phyloP scores from a whole-genome alignment of 768 basidiomycete species.

The Pisolithus tinctorius region DNA sequence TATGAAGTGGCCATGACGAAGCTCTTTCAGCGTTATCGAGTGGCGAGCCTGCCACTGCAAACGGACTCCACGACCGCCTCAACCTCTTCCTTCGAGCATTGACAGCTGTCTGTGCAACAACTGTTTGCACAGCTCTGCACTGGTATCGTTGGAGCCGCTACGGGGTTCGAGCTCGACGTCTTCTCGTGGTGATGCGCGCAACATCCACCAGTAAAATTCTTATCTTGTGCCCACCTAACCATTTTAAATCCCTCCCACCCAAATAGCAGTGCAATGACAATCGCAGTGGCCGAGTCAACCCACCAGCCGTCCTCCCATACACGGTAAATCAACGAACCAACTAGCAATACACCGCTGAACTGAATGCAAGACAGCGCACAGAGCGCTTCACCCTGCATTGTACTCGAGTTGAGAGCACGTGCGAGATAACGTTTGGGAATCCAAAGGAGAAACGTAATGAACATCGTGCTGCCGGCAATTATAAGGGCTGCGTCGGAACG shows the following conservation, averaged over 20 bases:
- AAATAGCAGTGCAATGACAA: constrained; percentile 35
- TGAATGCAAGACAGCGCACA: constrained; percentile 40
- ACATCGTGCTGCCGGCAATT: constrained; percentile 34
- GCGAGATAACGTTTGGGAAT: constrained; percentile 40
- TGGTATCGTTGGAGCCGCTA: neutral
- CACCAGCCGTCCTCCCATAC: constrained; percentile 44
- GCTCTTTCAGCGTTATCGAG: neutral
- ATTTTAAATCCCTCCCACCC: constrained; percentile 41
- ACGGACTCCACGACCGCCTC: constrained; percentile 2
- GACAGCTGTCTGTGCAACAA: constrained; percentile 1
- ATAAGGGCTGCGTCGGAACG: constrained; percentile 35
- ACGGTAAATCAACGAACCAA: constrained; percentile 34
- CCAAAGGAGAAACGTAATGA: constrained; percentile 37
- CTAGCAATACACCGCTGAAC: constrained; percentile 36
- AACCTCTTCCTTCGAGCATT: neutral
- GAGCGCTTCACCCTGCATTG: constrained; percentile 38
- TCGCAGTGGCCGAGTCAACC: constrained; percentile 39
- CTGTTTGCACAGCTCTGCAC: neutral
- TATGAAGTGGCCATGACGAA: neutral
- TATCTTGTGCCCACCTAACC: constrained; percentile 31
- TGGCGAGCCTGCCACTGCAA: neutral
- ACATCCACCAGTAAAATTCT: constrained; percentile 34
- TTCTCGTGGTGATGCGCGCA: constrained; percentile 12
- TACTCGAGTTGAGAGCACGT: constrained; percentile 35
- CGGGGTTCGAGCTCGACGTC: neutral